These are phyloP conservation scores for Huntiella moniliformis DNA, from an alignment of 2,329 filamentous ascomycete species.

Conservation along the genomic window DNA sequence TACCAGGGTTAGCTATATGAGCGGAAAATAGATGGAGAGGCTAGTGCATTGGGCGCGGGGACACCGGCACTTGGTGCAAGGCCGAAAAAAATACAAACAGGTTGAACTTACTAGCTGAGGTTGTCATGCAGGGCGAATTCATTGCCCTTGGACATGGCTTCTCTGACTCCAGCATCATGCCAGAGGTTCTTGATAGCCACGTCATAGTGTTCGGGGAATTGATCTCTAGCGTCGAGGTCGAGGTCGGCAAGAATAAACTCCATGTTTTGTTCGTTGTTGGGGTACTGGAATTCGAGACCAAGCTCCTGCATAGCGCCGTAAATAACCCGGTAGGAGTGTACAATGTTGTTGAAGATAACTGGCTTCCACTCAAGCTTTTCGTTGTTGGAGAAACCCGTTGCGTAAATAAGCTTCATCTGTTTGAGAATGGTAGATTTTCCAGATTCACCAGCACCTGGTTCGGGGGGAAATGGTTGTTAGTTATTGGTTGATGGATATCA, in stretches of 20 bases:
- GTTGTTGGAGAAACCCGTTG: conserved; percentile 71
- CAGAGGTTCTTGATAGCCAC: conserved; percentile 70
- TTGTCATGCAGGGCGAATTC: conserved; percentile 96
- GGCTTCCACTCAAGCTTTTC: conserved; percentile 89
- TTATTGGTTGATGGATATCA: neutral
- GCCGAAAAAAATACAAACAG: no score
- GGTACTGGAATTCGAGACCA: conserved; percentile 56
- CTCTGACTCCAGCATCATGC: conserved; percentile 65
- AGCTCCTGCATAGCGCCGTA: conserved; percentile 82
- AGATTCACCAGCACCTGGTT: conserved; percentile 68
- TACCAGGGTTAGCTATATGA: neutral
- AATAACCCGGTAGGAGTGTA: conserved; percentile 81
- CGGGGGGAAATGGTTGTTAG: conserved; percentile 11
- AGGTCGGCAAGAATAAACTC: conserved; percentile 58
- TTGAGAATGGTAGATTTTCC: conserved; percentile 92
- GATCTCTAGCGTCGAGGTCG: conserved; percentile 67
- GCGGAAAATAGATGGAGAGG: neutral
- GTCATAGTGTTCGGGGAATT: conserved; percentile 60
- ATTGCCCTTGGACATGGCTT: conserved; percentile 82
- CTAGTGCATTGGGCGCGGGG: neutral
- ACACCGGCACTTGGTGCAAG: neutral
- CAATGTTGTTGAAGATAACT: conserved; percentile 86
- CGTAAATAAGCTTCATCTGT: conserved; percentile 97
- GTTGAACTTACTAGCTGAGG: conserved; percentile 59
- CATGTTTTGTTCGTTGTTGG: conserved; percentile 67